Conservation (phyloP, 106 monocot species). For the Dendrobium huoshanense region DNA sequence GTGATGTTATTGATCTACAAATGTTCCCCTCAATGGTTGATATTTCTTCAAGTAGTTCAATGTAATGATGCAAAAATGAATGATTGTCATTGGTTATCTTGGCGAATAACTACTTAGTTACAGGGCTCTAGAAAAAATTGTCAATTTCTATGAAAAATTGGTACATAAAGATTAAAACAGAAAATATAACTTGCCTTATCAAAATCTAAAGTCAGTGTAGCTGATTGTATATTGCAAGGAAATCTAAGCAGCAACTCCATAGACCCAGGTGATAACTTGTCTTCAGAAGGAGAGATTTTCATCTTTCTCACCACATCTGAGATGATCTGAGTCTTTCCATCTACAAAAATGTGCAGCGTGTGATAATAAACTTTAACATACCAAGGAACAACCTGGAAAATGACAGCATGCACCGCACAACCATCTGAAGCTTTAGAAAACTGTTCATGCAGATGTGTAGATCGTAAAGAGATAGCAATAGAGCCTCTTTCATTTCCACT, state of each 20-base stretch:
- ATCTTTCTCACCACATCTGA: constrained; percentile 71
- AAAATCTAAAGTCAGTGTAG: constrained; percentile 71
- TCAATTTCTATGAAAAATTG: neutral
- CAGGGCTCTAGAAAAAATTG: neutral
- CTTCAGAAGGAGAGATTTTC: constrained; percentile 78
- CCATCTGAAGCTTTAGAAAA: constrained; percentile 13
- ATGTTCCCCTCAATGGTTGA: neutral
- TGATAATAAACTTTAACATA: constrained; percentile 97
- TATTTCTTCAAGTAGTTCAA: neutral
- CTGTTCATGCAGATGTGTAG: constrained; percentile 24
- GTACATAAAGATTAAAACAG: neutral
- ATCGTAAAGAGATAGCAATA: constrained; percentile 70
- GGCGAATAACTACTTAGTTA: neutral
- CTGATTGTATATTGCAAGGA: constrained; percentile 60
- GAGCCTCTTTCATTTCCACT: constrained; percentile 98
- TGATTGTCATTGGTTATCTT: neutral
- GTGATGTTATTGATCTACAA: neutral
- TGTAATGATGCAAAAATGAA: neutral
- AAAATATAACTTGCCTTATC: constrained; percentile 58
- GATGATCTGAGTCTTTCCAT: constrained; percentile 45
- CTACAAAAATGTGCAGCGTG: constrained; percentile 64
- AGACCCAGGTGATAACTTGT: constrained; percentile 75
- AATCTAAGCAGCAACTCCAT: constrained; percentile 72
- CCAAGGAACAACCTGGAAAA: constrained; percentile 98
- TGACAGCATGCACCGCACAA: constrained; percentile 45